Conservation (phyloP, 345 rosid genomes). For the Brassica napus region Da-Ae NC_063449.1:43364501-43365000, state of each 20-base stretch:
- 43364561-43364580: conserved; percentile 84
- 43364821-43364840: conserved; percentile 6
- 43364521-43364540: conserved; percentile 79
- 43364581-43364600: conserved; percentile 75
- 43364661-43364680: neutral
- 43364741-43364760: conserved; percentile 82
- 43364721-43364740: conserved; percentile 93
- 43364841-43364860: conserved; percentile 16
- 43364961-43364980: conserved; percentile 71
- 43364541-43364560: conserved; percentile 70
- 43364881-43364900: conserved; percentile 84
- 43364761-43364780: conserved; percentile 71
- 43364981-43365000: conserved; percentile 88
- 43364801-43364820: conserved; percentile 7
- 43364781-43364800: conserved; percentile 51
- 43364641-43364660: neutral
- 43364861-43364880: conserved; percentile 62
- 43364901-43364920: conserved; percentile 98
- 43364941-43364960: conserved; percentile 58
- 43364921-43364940: conserved; percentile 81
- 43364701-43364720: conserved; percentile 82
- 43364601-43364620: neutral
- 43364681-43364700: conserved; percentile 89
- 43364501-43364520: neutral
- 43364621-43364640: conserved; percentile 24